Evolutionary conservation across 331 rosid species (phyloP), one percentile per base, ranked within the genome.

Genomic region (Malus hybrid): DNA sequence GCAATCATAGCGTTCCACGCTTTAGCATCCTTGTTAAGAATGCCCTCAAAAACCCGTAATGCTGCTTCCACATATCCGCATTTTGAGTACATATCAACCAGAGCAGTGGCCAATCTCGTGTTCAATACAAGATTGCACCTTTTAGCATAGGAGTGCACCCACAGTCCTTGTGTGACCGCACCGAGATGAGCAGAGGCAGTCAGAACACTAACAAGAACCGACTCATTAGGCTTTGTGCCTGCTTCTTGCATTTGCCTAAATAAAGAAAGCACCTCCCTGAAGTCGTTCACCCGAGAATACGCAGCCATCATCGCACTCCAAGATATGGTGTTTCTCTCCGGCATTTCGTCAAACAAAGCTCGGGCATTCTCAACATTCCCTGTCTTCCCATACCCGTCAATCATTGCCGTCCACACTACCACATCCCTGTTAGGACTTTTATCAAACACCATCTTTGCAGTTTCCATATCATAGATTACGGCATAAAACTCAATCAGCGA

Each of bases 1-100:
- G 86, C 79, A 56, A 93, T 88, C 90, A 93, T 89, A 19, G 96
- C 98, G 81, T 93, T 93, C 97, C 97, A 93, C 0, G 96, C 93
- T 57, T 86, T 87, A 3, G 86, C 89, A 78, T 93, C 94, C 80
- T 82, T 91, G 16, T 56, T 36, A 15, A 65, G 50, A 57, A 87
- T 91, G 7, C 82, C 68, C 75, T 86, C 70, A 34, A 93, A 93
- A 80, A 91, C 87, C 53, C 82, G 73, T 10, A 88, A 68, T 57
- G 98, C 94, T 20, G 83, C 80, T 58, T 89, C 93, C 22, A 91
- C 78, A 66, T 83, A 86, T 7, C 98, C 97, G 19, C 97, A 93
- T 87, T 87, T 93, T 1, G 93, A 88, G 81, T 93, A 93, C 98
- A 91, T 87, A 70, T 91, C 93, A 48, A 93, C 93, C 74, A 93